Conservation (phyloP, 2,329 filamentous ascomycete genomes). For the Alternaria infectoria region DNA sequence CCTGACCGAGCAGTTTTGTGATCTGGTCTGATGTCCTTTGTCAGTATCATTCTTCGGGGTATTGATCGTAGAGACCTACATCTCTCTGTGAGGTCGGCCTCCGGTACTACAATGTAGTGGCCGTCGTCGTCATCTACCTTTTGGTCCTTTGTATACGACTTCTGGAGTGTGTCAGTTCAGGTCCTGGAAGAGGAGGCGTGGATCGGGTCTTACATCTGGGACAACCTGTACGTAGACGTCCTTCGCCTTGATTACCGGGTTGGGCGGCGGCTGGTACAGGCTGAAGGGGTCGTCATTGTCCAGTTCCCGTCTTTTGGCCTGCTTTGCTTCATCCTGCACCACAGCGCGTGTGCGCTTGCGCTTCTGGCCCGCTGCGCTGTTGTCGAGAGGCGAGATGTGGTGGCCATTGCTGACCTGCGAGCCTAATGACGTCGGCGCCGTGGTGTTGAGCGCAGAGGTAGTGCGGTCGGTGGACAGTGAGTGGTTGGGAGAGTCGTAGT, state of each 20-base stretch:
- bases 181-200: background rate
- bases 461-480: conserved; percentile 84
- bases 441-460: conserved; percentile 80
- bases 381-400: conserved; percentile 68
- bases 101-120: conserved; percentile 91
- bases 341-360: conserved; percentile 86
- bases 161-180: conserved; percentile 45
- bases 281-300: conserved; percentile 74
- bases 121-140: conserved; percentile 97
- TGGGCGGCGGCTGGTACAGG: conserved; percentile 84
- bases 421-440: conserved; percentile 84
- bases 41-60: conserved; percentile 15
- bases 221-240: conserved; percentile 65
- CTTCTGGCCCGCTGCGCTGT: conserved; percentile 78
- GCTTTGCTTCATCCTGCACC: conserved; percentile 79
- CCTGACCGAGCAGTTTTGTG: conserved; percentile 87
- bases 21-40: conserved; percentile 72
- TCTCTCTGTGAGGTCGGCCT: conserved; percentile 83
- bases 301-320: conserved; percentile 67
- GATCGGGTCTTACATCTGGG: conserved; percentile 60
- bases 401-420: conserved; percentile 66
- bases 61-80: conserved; percentile 55
- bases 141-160: conserved; percentile 58
- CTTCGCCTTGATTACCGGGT: conserved; percentile 87
- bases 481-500: conserved; percentile 70